These are phyloP conservation scores for Termitomyces bulborhizus DNA, from an alignment of 768 basidiomycete species.

Conservation along the genomic window DNA sequence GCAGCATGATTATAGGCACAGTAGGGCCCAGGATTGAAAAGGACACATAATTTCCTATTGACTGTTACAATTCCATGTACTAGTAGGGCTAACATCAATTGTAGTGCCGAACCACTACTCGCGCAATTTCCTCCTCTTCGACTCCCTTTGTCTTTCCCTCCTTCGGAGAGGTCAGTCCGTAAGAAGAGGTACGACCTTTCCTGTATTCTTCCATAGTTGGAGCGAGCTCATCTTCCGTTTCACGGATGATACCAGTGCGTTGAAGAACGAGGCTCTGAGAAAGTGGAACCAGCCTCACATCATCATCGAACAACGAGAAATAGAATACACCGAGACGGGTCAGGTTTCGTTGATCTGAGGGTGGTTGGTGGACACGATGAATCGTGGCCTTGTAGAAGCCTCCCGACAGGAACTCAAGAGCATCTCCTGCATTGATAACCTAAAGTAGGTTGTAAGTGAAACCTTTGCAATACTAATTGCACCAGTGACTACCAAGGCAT, in stretches of 20 bases:
- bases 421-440: slow-evolving; percentile 43
- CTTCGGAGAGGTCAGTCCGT: slow-evolving; percentile 29
- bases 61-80: too few relatives aligned
- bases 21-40: too few relatives aligned
- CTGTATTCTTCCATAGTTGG: slow-evolving; percentile 36
- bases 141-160: slow-evolving; percentile 25
- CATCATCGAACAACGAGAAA: slow-evolving; percentile 37
- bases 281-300: slow-evolving; percentile 30
- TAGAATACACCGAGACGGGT: slow-evolving; percentile 41
- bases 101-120: slow-evolving; percentile 40
- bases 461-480: not conserved
- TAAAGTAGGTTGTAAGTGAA: slow-evolving; percentile 2
- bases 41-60: too few relatives aligned
- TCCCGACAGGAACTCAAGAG: slow-evolving; percentile 39
- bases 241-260: slow-evolving; percentile 24
- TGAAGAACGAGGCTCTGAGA: slow-evolving; percentile 35
- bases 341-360: slow-evolving; percentile 33
- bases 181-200: slow-evolving; percentile 29
- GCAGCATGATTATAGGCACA: too few relatives aligned
- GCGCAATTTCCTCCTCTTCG: slow-evolving; percentile 39
- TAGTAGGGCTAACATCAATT: not conserved
- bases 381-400: slow-evolving; percentile 41
- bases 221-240: slow-evolving; percentile 26
- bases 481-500: slow-evolving; percentile 28
- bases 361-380: slow-evolving; percentile 44